A percentile compares a stretch with the other conserved stretches of the same genome.
These are phyloP conservation scores for Diatrype stigma DNA, from an alignment of 2,329 filamentous ascomycete species.

Conservation along the genomic window DNA sequence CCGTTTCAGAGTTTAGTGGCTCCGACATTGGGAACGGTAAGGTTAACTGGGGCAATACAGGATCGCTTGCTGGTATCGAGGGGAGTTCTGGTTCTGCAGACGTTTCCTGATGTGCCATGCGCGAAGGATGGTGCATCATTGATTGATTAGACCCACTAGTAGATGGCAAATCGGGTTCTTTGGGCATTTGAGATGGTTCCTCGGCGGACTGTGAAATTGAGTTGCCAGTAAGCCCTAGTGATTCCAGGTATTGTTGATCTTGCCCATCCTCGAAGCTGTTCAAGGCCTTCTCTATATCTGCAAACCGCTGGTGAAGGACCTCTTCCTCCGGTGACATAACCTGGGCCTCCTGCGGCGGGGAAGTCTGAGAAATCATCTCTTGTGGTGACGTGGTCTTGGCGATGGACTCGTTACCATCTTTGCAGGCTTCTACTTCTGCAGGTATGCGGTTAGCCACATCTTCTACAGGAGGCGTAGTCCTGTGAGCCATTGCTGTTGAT, in stretches of 20 bases:
- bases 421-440: not conserved
- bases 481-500: not conserved
- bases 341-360: constrained; percentile 10
- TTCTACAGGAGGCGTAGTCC: not conserved
- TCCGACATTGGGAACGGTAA: constrained; percentile 33
- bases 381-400: not conserved
- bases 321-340: constrained; percentile 8
- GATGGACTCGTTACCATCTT: not conserved
- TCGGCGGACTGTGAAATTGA: constrained; percentile 14
- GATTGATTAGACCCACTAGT: constrained; percentile 3
- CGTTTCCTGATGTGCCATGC: constrained; percentile 14
- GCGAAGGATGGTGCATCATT: constrained; percentile 16
- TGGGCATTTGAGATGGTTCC: constrained; percentile 2
- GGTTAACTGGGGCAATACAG: constrained; percentile 28
- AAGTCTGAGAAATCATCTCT: not conserved
- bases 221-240: constrained; percentile 9
- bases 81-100: constrained; percentile 28
- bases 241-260: constrained; percentile 13
- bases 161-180: constrained; percentile 2
- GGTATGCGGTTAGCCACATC: not conserved
- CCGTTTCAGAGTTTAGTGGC: constrained; percentile 39
- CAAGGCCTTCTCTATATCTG: constrained; percentile 16
- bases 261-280: constrained; percentile 17
- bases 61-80: constrained; percentile 44
- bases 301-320: constrained; percentile 10